Conservation (phyloP, 2,329 filamentous ascomycete genomes). For the Penicillium oxalicum region DNA sequence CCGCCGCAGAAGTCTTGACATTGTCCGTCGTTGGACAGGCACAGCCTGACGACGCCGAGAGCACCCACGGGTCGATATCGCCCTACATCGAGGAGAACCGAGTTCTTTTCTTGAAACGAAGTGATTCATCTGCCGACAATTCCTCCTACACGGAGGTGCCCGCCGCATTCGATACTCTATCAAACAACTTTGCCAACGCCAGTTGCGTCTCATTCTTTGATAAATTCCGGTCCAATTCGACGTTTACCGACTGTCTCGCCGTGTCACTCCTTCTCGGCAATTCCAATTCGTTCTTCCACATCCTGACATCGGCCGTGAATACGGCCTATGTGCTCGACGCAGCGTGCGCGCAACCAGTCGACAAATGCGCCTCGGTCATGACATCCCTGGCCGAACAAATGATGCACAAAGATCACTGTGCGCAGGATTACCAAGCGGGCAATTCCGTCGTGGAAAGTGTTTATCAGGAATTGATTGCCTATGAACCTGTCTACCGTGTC, state of each 20-base stretch:
- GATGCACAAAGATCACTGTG: conserved; percentile 59
- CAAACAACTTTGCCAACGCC: conserved; percentile 54
- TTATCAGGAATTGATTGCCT: conserved; percentile 69
- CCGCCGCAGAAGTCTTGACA: conserved; percentile 11
- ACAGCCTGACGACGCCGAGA: neutral
- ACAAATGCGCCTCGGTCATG: conserved; percentile 62
- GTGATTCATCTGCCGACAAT: neutral
- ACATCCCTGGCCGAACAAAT: conserved; percentile 60
- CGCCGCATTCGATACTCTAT: conserved; percentile 61
- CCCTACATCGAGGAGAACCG: neutral
- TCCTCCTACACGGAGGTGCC: conserved; percentile 42
- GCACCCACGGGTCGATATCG: no score
- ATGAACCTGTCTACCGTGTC: conserved; percentile 70
- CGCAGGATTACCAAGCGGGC: conserved; percentile 58
- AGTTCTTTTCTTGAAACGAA: neutral
- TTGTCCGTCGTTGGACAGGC: neutral
- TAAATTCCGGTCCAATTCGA: conserved; percentile 57
- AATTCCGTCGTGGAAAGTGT: conserved; percentile 69
- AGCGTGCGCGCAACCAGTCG: conserved; percentile 64
- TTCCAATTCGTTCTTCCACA: conserved; percentile 77
- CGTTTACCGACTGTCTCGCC: conserved; percentile 70
- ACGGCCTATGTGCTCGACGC: conserved; percentile 74
- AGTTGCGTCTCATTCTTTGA: conserved; percentile 55
- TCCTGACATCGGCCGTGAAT: conserved; percentile 61
- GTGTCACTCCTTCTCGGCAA: conserved; percentile 80